A percentile compares a stretch with the other conserved stretches of the same genome.
Evolutionary conservation across 2,329 filamentous ascomycete species (phyloP).

Genomic region (Ceratocystis albifundus): DNA sequence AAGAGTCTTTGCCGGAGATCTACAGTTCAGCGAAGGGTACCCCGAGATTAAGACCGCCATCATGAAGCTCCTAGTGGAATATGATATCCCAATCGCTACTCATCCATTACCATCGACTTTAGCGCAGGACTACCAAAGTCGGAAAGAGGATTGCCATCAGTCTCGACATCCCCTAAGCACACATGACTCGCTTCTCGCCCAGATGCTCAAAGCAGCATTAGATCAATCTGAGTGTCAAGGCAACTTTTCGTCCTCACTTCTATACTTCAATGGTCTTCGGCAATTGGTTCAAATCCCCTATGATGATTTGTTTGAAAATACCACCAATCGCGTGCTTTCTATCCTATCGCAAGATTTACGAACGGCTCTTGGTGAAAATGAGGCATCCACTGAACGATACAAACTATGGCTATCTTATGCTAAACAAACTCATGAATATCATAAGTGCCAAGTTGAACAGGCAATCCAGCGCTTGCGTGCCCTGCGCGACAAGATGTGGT

Average conservation of each 20-base stretch:
- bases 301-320: constrained; percentile 51
- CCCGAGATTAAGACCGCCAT: constrained; percentile 72
- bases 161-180: not conserved
- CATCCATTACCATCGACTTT: not conserved
- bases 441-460: constrained; percentile 60
- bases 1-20: constrained; percentile 28
- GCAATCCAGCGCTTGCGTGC: constrained; percentile 64
- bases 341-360: constrained; percentile 62
- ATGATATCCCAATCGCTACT: constrained; percentile 51
- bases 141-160: too few relatives aligned
- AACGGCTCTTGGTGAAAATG: constrained; percentile 56
- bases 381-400: constrained; percentile 63
- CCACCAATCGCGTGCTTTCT: constrained; percentile 59
- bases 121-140: too few relatives aligned
- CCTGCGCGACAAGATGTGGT: constrained; percentile 97
- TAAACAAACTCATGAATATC: constrained; percentile 67
- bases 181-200: constrained; percentile 44
- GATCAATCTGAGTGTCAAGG: constrained; percentile 65
- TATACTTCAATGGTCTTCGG: constrained; percentile 73
- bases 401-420: constrained; percentile 75
- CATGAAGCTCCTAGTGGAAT: constrained; percentile 68
- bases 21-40: constrained; percentile 65
- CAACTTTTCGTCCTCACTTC: constrained; percentile 72
- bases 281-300: constrained; percentile 55
- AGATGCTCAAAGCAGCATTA: constrained; percentile 66